Percentiles rank a stretch among this genome's conserved stretches.
Evolutionary conservation across 371 early-diverging fungal genomes (phyloP).

Genomic region (Haplosporangium sp.): DNA sequence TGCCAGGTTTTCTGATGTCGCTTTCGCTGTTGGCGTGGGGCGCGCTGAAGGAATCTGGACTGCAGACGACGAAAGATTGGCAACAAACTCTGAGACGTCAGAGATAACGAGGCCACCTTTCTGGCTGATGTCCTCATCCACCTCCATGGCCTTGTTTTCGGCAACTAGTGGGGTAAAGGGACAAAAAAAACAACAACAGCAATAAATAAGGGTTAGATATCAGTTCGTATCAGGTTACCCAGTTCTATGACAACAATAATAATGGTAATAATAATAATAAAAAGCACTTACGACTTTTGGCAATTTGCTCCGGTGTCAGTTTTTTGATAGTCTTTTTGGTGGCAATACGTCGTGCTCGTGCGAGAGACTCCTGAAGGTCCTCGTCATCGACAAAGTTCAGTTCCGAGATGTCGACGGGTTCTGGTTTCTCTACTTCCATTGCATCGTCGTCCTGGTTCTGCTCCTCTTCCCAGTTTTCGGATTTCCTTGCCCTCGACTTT

Average conservation of each 20-base stretch:
- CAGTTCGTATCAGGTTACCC: background rate
- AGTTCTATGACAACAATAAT: background rate
- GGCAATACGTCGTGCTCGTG: slow-evolving; percentile 76
- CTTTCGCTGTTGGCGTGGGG: slow-evolving; percentile 17
- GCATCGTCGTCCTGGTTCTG: slow-evolving; percentile 56
- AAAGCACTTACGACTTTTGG: slow-evolving; percentile 47
- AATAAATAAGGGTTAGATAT: slow-evolving; percentile 1
- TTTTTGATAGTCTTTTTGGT: slow-evolving; percentile 64
- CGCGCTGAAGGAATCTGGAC: slow-evolving; percentile 34
- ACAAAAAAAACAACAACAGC: slow-evolving; percentile 1
- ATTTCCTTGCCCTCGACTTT: slow-evolving; percentile 63
- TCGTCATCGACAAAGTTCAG: slow-evolving; percentile 94
- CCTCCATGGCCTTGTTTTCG: slow-evolving; percentile 55
- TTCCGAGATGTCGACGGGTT: slow-evolving; percentile 59
- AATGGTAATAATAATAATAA: slow-evolving; percentile 4
- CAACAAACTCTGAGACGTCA: slow-evolving; percentile 77
- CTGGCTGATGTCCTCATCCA: slow-evolving; percentile 18
- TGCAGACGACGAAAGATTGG: slow-evolving; percentile 63
- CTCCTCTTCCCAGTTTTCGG: slow-evolving; percentile 54
- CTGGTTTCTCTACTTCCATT: slow-evolving; percentile 44
- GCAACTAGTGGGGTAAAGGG: slow-evolving; percentile 47
- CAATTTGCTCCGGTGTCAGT: slow-evolving; percentile 70
- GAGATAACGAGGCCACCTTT: slow-evolving; percentile 55
- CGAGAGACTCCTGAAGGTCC: slow-evolving; percentile 87
- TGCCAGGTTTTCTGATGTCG: slow-evolving; percentile 10